phyloP scores from a whole-genome alignment of 225 moss, liverwort and hornwort genomes.

The Bryoerythrophyllum caledonicum region DNA sequence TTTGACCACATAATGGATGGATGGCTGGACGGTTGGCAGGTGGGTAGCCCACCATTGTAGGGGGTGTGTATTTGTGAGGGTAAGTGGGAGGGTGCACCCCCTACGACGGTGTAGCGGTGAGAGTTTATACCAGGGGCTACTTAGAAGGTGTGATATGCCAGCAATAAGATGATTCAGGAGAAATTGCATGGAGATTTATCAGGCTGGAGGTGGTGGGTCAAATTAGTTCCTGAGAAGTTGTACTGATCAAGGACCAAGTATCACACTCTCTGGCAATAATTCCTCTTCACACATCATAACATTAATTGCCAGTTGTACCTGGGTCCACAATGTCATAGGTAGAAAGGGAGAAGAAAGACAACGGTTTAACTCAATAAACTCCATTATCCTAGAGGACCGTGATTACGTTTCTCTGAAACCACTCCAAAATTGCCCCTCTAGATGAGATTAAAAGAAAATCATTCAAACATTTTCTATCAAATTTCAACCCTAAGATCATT shows the following conservation, averaged over 20 bases:
- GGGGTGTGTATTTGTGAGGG: background rate
- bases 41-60: background rate
- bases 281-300: background rate
- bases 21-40: background rate
- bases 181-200: background rate
- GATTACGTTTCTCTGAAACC: too few relatives aligned
- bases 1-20: constrained; percentile 3
- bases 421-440: too few relatives aligned
- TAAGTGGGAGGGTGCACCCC: constrained; percentile 4
- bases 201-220: background rate
- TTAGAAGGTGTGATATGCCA: background rate
- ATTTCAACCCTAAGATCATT: too few relatives aligned
- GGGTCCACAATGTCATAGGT: too few relatives aligned
- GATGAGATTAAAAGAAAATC: too few relatives aligned
- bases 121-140: background rate
- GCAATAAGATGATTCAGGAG: background rate
- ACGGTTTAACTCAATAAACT: too few relatives aligned
- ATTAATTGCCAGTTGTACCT: too few relatives aligned
- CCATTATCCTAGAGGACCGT: too few relatives aligned
- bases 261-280: background rate
- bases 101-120: too few relatives aligned
- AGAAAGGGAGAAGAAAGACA: too few relatives aligned
- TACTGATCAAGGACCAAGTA: background rate
- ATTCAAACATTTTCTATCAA: too few relatives aligned
- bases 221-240: constrained; percentile 21